Base-by-base conservation (phyloP, 768 basidiomycete genomes). In the Atractiella rhizophila region DNA sequence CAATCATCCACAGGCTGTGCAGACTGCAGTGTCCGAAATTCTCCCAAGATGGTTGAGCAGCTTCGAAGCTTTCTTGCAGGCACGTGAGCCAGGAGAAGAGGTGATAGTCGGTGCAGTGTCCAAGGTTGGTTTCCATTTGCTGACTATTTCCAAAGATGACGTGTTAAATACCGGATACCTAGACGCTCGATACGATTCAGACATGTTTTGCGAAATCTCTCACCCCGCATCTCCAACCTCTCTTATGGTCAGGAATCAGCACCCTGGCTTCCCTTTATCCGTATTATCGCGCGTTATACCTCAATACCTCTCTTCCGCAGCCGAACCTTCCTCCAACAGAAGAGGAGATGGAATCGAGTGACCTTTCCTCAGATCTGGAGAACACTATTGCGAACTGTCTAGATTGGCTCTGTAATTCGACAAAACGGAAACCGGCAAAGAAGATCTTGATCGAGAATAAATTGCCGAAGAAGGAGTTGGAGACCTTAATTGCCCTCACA, bases 21-120 rank as follows among this genome's bases (percentile, higher is more conserved):
- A 77, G 52, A 74, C 79, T 48, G 83, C 83, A 1, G 69, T 70
- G 26, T 71, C 69, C 20, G 67, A 70, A 32, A 71, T 94, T 30
- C 68, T 88, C 5, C 81, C 86, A 1, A 65, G 73, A 13, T 98
- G 91, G 91, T 60, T 94, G n/a, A 74, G 76, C 28, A 79, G 80
- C 1, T 83, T 94, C 64, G 71, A 70, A 72, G 13, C 64, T 94
- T 12, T 63, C 94, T 19, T 64, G 61, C 37, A 57, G 69, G 18
- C 71, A 80, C 54, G 68, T 75, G 0, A 59, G 64, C 18, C 58
- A 61, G 39, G 83, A 86, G 52, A 63, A 76, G 4, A 8, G 5
- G 4, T 11, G 54, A 64, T 13, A 29, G n/a, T n/a, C n/a, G n/a
- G n/a, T n/a, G n/a, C n/a, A n/a, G n/a, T n/a, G n/a, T n/a, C n/a